Conservation (phyloP, 495 filamentous ascomycete species). For the Schizothecium vesticola region DNA sequence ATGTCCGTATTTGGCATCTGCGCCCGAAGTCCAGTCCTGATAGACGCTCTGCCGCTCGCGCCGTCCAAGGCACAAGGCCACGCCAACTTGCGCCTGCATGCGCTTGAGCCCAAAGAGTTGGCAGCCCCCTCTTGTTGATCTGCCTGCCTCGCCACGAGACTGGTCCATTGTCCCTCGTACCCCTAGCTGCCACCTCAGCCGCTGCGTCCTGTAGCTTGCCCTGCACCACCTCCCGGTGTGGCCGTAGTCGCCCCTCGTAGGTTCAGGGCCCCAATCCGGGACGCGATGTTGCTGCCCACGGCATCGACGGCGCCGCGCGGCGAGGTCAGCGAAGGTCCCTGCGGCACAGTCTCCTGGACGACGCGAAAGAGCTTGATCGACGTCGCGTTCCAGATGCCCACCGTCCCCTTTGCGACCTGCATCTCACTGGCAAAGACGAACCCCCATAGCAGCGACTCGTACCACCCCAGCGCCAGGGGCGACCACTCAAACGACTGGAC, state of each 20-base stretch:
- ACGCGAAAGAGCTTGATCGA: slow-evolving; percentile 82
- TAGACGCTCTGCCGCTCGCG: background rate
- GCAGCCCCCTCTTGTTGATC: background rate
- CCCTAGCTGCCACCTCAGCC: background rate
- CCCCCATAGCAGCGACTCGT: slow-evolving; percentile 91
- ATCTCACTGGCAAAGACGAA: slow-evolving; percentile 90
- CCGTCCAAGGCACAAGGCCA: background rate
- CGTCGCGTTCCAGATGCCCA: slow-evolving; percentile 96
- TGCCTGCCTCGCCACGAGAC: background rate
- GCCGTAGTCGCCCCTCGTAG: slow-evolving; percentile 33
- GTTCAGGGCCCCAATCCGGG: slow-evolving; percentile 75
- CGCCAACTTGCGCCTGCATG: background rate
- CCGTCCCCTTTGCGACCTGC: slow-evolving; percentile 77
- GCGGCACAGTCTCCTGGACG: slow-evolving; percentile 75
- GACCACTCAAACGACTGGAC: slow-evolving; percentile 97
- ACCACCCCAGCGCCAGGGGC: slow-evolving; percentile 87
- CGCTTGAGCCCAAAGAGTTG: background rate
- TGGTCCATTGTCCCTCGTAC: background rate
- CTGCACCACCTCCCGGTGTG: background rate
- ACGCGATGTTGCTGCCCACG: slow-evolving; percentile 86
- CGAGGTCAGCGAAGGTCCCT: slow-evolving; percentile 73
- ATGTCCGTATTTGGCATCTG: background rate
- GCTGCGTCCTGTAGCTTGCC: background rate
- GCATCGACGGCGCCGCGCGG: slow-evolving; percentile 93
- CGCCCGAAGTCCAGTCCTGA: background rate